A percentile compares a stretch with the other conserved stretches of the same genome.
These are phyloP conservation scores for Parmelia sp. DNA, from an alignment of 495 filamentous ascomycete species.

Conservation along the genomic window DNA sequence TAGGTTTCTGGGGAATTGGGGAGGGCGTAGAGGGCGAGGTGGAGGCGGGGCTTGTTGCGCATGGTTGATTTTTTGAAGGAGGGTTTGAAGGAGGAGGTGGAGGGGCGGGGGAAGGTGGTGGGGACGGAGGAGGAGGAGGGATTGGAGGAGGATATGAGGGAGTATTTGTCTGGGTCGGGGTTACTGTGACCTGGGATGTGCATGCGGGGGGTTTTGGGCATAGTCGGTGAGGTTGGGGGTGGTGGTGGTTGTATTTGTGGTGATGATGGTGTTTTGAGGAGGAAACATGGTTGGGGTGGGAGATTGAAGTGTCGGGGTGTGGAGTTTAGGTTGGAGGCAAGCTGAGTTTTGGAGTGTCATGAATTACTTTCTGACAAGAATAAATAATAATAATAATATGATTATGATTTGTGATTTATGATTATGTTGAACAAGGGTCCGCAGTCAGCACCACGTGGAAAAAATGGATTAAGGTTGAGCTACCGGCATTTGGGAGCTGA, in stretches of 20 bases:
- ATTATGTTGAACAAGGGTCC: neutral
- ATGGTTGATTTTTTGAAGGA: neutral
- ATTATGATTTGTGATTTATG: neutral
- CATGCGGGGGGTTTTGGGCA: neutral
- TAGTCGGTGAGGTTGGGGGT: neutral
- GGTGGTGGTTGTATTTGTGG: neutral
- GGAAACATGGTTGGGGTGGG: neutral
- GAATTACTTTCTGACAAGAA: neutral
- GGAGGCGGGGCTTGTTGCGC: slow-evolving; percentile 2
- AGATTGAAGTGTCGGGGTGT: neutral
- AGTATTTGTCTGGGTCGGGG: neutral
- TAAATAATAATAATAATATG: neutral
- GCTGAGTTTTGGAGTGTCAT: neutral
- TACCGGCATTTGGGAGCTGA: no score
- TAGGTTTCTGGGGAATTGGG: neutral
- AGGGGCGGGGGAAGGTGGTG: neutral
- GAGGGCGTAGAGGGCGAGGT: slow-evolving; percentile 2
- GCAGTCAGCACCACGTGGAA: no score
- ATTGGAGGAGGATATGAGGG: neutral
- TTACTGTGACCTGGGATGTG: neutral
- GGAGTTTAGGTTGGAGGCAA: neutral
- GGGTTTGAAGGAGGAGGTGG: neutral
- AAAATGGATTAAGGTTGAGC: no score
- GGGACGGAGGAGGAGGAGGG: neutral
- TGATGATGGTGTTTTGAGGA: neutral